Conservation (phyloP, 2,329 filamentous ascomycete genomes). For the Epichloe glyceriae region DNA sequence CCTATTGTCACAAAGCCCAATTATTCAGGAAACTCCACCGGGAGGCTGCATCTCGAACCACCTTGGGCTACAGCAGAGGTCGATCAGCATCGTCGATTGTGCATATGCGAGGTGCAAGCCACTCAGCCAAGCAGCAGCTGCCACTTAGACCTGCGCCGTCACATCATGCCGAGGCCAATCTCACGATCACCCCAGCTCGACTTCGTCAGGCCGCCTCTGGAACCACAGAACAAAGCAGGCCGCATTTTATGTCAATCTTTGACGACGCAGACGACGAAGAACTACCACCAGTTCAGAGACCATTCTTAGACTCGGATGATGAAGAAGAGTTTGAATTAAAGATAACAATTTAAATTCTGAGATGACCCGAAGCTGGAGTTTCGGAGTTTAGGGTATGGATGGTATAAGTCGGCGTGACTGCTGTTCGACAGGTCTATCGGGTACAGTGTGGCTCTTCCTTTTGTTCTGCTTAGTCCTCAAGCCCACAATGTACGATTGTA, state of each 20-base stretch:
- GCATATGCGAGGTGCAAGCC: conserved; percentile 14
- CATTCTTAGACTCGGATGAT: conserved; percentile 22
- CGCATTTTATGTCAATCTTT: conserved; percentile 46
- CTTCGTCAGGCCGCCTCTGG: conserved; percentile 12
- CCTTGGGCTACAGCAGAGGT: conserved; percentile 75
- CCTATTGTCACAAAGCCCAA: conserved; percentile 32
- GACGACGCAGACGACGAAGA: conserved; percentile 34
- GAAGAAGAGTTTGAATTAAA: conserved; percentile 45
- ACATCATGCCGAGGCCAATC: conserved; percentile 12
- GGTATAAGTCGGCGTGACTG: neutral
- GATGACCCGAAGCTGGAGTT: neutral
- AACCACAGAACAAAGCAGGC: conserved; percentile 21
- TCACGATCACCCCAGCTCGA: conserved; percentile 35
- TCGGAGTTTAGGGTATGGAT: neutral
- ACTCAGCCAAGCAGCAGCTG: conserved; percentile 8
- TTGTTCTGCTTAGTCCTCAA: neutral
- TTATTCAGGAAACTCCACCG: conserved; percentile 44
- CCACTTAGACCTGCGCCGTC: conserved; percentile 7
- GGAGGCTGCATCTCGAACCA: conserved; percentile 63
- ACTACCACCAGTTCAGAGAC: conserved; percentile 16
- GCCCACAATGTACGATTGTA: neutral
- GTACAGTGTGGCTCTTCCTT: neutral
- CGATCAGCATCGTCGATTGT: conserved; percentile 40
- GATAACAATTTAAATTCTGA: conserved; percentile 14
- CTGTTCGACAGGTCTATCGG: neutral